These are phyloP conservation scores for Neurospora sp. DNA, from an alignment of 2,329 filamentous ascomycete genomes.

Conservation along the genomic window DNA sequence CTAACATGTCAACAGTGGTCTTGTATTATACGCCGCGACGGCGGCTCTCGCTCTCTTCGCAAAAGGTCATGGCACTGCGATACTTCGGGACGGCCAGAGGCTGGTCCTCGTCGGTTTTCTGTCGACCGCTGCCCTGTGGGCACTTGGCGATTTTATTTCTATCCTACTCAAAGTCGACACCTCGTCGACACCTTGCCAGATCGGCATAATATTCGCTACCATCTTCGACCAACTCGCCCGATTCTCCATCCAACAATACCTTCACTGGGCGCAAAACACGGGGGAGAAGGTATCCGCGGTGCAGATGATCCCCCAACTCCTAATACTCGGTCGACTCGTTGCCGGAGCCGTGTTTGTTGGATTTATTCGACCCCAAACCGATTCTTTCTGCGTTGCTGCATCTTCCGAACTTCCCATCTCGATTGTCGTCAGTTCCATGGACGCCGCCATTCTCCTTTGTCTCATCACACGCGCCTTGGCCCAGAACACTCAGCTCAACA, in stretches of 20 bases:
- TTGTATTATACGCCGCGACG: constrained; percentile 42
- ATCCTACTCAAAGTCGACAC: constrained; percentile 33
- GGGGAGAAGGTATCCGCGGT: constrained; percentile 21
- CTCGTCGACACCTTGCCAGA: constrained; percentile 37
- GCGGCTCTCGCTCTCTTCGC: constrained; percentile 34
- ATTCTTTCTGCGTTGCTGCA: constrained; percentile 40
- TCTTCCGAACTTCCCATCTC: constrained; percentile 35
- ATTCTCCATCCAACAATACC: constrained; percentile 41
- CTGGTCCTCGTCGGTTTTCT: constrained; percentile 52
- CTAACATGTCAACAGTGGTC: constrained; percentile 30
- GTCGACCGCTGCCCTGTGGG: constrained; percentile 41
- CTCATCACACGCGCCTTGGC: constrained; percentile 33
- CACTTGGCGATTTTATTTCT: constrained; percentile 39
- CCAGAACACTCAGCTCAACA: constrained; percentile 4
- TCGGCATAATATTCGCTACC: constrained; percentile 40
- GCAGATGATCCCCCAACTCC: constrained; percentile 34
- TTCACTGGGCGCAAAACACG: constrained; percentile 40
- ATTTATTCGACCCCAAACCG: constrained; percentile 42
- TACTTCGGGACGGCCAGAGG: constrained; percentile 50
- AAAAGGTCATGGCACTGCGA: constrained; percentile 36
- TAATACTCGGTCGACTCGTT: constrained; percentile 39
- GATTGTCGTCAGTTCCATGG: constrained; percentile 33
- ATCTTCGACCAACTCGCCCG: constrained; percentile 48
- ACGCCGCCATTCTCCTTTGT: constrained; percentile 33
- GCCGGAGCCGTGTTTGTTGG: constrained; percentile 44